These are phyloP conservation scores for Boletus speciosus DNA, from an alignment of 768 basidiomycete species.

Conservation along the genomic window DNA sequence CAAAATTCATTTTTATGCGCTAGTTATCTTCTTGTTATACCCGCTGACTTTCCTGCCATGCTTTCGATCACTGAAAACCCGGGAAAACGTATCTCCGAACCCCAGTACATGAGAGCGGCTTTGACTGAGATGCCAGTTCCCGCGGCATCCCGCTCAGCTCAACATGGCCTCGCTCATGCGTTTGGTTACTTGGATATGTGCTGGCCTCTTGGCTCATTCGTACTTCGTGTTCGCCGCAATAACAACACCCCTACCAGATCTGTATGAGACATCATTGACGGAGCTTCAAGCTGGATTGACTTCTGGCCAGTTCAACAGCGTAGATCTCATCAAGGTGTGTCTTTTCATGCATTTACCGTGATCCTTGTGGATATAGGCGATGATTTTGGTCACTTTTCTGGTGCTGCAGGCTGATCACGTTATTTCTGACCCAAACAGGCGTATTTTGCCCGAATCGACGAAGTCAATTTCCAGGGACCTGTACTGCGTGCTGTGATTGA, in stretches of 20 bases:
- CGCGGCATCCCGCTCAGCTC: not conserved
- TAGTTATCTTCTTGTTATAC: not conserved
- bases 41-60: slow-evolving; percentile 10
- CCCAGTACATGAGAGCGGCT: slow-evolving; percentile 5
- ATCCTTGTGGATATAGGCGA: not conserved
- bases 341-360: not conserved
- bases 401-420: not conserved
- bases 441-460: slow-evolving; percentile 41
- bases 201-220: slow-evolving; percentile 1
- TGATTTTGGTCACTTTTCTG: not conserved
- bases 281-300: slow-evolving; percentile 40
- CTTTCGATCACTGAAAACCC: slow-evolving; percentile 1
- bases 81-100: not conserved
- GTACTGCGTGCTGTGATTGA: slow-evolving; percentile 39
- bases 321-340: slow-evolving; percentile 39
- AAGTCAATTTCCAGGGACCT: slow-evolving; percentile 40
- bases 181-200: slow-evolving; percentile 7
- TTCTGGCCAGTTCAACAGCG: slow-evolving; percentile 36
- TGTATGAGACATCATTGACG: slow-evolving; percentile 39
- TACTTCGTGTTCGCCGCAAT: slow-evolving; percentile 8
- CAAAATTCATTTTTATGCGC: not conserved
- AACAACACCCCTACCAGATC: slow-evolving; percentile 32
- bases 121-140: not conserved
- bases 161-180: slow-evolving; percentile 4
- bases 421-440: slow-evolving; percentile 26